These are phyloP conservation scores for Hirsutella thompsonii DNA, from an alignment of 2,329 filamentous ascomycete species.

Conservation along the genomic window DNA sequence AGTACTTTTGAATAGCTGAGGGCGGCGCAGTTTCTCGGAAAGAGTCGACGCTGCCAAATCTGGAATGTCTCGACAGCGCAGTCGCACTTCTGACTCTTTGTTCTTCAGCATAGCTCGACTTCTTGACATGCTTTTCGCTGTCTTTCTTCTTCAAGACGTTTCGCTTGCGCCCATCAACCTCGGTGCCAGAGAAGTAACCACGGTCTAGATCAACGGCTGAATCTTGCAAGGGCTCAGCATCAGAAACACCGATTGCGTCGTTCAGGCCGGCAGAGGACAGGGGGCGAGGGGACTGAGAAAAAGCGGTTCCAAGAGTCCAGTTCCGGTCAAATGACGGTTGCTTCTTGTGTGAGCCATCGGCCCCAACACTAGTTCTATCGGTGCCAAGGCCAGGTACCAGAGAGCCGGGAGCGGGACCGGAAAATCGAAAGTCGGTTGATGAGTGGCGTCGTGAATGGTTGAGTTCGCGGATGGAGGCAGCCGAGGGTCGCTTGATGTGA, in stretches of 20 bases:
- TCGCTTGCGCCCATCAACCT: constrained; percentile 61
- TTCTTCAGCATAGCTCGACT: constrained; percentile 67
- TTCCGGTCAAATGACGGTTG: constrained; percentile 58
- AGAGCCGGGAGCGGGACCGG: constrained; percentile 9
- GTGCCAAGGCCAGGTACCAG: constrained; percentile 26
- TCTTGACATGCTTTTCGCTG: constrained; percentile 49
- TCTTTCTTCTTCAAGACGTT: constrained; percentile 74
- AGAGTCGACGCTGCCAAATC: constrained; percentile 69
- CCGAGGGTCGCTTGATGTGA: constrained; percentile 55
- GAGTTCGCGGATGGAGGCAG: constrained; percentile 68
- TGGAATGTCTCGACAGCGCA: constrained; percentile 58
- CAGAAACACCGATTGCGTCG: constrained; percentile 24
- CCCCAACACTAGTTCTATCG: constrained; percentile 28
- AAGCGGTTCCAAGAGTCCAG: constrained; percentile 49
- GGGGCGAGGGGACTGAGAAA: constrained; percentile 28
- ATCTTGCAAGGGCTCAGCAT: constrained; percentile 27
- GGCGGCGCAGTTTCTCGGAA: constrained; percentile 47
- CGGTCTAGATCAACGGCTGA: constrained; percentile 57
- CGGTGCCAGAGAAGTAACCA: constrained; percentile 87
- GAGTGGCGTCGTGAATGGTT: constrained; percentile 81
- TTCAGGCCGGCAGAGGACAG: constrained; percentile 40
- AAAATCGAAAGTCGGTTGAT: constrained; percentile 58
- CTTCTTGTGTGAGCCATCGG: constrained; percentile 41
- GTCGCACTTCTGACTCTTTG: constrained; percentile 53
- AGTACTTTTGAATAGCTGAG: constrained; percentile 60